Conservation (phyloP, 2,329 filamentous ascomycete species). For the Ophioceras dolichostomum region DNA sequence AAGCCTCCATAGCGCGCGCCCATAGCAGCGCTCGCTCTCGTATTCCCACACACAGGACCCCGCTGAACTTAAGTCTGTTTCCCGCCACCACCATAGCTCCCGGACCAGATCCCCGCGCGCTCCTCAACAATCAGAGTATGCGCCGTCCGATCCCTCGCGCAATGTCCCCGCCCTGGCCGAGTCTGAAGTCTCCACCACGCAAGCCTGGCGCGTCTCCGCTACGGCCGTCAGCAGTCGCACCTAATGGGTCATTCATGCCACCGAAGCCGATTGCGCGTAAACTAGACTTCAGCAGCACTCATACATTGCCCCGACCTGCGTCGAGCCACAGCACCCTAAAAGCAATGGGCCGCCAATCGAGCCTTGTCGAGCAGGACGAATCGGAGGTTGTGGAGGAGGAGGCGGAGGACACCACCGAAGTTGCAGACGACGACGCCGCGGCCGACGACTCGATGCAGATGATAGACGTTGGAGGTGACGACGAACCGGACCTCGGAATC, state of each 20-base stretch:
- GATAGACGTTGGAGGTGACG: conserved; percentile 17
- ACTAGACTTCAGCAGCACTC: conserved; percentile 35
- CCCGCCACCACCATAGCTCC: conserved; percentile 24
- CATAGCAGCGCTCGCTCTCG: no score
- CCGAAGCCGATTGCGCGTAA: no score
- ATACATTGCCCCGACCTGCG: conserved; percentile 9
- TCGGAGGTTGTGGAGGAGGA: conserved; percentile 13
- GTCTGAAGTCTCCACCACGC: conserved; percentile 44
- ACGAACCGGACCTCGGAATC: conserved; percentile 9
- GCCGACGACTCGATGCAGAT: conserved; percentile 30
- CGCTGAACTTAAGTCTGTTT: no score
- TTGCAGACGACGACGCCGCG: conserved; percentile 12
- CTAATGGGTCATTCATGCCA: no score
- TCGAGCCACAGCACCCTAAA: no score
- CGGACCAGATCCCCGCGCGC: conserved; percentile 39
- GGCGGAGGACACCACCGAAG: conserved; percentile 12
- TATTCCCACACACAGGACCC: no score
- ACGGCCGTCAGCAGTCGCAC: background rate
- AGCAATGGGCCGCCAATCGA: conserved; percentile 6
- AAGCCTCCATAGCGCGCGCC: background rate
- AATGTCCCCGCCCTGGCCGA: conserved; percentile 52
- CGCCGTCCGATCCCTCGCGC: conserved; percentile 34
- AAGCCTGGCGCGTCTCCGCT: background rate
- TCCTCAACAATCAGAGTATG: conserved; percentile 32
- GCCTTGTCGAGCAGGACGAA: conserved; percentile 19